Base-by-base conservation (phyloP, 257 asterid genomes). In the Jasminum sambac region DNA sequence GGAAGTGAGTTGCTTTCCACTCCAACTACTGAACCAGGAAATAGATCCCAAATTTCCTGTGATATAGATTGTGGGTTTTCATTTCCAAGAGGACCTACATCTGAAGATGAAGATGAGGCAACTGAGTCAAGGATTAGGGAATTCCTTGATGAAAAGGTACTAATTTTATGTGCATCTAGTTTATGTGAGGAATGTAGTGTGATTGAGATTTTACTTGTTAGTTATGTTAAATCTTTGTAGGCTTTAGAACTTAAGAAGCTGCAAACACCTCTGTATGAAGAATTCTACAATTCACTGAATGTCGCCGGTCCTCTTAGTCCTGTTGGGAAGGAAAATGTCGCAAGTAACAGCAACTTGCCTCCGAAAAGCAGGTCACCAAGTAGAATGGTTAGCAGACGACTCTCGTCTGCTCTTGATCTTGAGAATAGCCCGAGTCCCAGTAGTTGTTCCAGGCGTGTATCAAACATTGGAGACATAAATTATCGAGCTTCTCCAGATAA, bases 311-410 rank as follows among this genome's bases (percentile, higher is more conserved):
- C 95, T 70, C 65, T 86, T 17, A 86, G 87, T 82, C 87, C 86
- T 62, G 81, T 70, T 70, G 88, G 77, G 66, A 91, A 89, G 86
- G 99, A 95, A 83, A 95, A 95, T 71, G 70, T 87, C 62, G 70
- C 89, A 38, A 88, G 77, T 78, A 92, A 83, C 69, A 63, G 84
- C 78, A 87, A 86, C 74, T 85, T 95, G 73, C 99, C 99, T 26
- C 99, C 96, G 23, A 92, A 90, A 79, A 88, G 97, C 78, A 86
- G 76, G 78, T 95, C 99, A n/a, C 99, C 99, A 0, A 92, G 76
- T 66, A 81, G 86, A 66, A 72, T 86, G 38, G 83, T 75, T 38
- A 78, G 82, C 75, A 84, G 97, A 81, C 83, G 98, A 73, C 72
- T 91, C 78, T 95, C 99, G 69, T 71, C 94, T 74, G 95, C 94